Conservation (phyloP, 306 rosid genomes). For the Fragaria nilgerrensis region DNA sequence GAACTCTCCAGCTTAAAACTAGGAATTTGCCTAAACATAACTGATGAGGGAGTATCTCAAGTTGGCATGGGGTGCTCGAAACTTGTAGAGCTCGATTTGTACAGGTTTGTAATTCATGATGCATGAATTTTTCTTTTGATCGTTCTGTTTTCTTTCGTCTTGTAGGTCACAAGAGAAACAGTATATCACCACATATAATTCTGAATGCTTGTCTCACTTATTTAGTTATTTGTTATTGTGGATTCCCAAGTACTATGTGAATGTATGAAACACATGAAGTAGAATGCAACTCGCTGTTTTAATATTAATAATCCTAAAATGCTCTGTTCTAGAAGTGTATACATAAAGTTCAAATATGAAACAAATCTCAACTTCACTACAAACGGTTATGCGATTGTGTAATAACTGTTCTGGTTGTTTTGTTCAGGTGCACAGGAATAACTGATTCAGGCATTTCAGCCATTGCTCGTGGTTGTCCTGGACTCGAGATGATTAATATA, state of each 20-base stretch:
- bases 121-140: neutral
- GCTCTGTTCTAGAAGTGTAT: neutral
- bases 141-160: neutral
- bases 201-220: neutral
- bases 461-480: conserved; percentile 73
- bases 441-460: conserved; percentile 73
- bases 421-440: conserved; percentile 71
- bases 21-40: conserved; percentile 88
- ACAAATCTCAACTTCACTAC: neutral
- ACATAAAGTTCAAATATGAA: neutral
- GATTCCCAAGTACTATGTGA: neutral
- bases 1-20: conserved; percentile 66
- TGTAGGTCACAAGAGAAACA: neutral
- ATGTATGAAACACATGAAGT: neutral
- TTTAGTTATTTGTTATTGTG: neutral
- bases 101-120: conserved; percentile 56
- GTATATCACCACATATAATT: neutral
- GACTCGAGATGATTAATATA: conserved; percentile 66
- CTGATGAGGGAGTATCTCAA: conserved; percentile 61
- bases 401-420: conserved; percentile 5
- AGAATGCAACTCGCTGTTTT: neutral
- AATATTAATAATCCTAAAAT: neutral
- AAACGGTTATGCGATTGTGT: neutral
- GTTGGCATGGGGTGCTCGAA: conserved; percentile 71
- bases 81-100: conserved; percentile 79